Conservation (phyloP, 371 early-diverging fungal genomes). For the Chytridium lagenaria region DNA sequence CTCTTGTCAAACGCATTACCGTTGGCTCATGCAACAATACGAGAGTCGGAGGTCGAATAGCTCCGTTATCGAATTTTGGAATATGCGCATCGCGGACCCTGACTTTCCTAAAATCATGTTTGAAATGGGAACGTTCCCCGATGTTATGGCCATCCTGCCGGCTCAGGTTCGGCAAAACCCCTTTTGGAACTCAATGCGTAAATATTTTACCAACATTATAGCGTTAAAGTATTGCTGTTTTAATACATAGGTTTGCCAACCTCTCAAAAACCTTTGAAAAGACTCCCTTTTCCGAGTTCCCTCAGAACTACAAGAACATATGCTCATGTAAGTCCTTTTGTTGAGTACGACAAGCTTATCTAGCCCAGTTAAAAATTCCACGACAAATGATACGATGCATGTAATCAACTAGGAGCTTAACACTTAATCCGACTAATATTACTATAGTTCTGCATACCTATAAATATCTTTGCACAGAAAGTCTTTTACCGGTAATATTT, state of each 20-base stretch:
- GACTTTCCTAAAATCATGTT: background rate
- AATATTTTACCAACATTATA: too few species aligned
- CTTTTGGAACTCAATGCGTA: too few species aligned
- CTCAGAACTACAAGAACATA: background rate
- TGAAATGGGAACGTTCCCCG: background rate
- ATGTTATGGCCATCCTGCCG: background rate
- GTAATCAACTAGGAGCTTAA: too few species aligned
- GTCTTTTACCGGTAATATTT: background rate
- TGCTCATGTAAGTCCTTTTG: slow-evolving; percentile 10
- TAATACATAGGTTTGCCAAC: background rate
- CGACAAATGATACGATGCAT: too few species aligned
- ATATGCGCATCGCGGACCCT: background rate
- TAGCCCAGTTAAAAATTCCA: too few species aligned
- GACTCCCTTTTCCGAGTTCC: background rate
- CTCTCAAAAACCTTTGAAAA: background rate
- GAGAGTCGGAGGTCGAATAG: background rate
- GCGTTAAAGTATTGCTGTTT: too few species aligned
- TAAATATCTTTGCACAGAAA: slow-evolving; percentile 4
- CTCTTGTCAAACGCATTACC: background rate
- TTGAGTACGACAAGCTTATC: too few species aligned
- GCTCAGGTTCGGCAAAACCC: background rate
- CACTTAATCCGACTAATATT: too few species aligned
- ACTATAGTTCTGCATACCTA: background rate
- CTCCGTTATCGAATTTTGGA: background rate
- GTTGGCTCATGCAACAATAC: background rate